These are phyloP conservation scores for Leccinum cinnamomeum DNA, from an alignment of 1,284 basidiomycete genomes.

Conservation along the genomic window DNA sequence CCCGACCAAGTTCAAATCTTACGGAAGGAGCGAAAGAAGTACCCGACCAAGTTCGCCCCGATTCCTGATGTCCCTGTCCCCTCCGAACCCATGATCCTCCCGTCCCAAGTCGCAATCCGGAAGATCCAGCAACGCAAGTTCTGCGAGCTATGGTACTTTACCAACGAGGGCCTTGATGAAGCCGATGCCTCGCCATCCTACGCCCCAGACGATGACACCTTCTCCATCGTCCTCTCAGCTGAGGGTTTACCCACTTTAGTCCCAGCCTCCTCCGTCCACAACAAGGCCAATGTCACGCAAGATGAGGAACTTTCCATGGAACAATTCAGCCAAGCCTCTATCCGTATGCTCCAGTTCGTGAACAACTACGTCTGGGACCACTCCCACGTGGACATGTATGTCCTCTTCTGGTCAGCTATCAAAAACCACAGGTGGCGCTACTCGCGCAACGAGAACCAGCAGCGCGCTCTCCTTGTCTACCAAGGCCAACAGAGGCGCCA, in stretches of 20 bases:
- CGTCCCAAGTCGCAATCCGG: not conserved
- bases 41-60: not conserved
- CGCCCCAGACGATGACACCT: not conserved
- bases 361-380: not conserved
- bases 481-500: not conserved
- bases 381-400: not conserved
- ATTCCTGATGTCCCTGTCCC: not conserved
- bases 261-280: not conserved
- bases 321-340: not conserved
- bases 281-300: not conserved
- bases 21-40: not conserved
- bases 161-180: not conserved
- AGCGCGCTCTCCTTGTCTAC: not conserved
- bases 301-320: not conserved
- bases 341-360: not conserved
- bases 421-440: not conserved
- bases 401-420: not conserved
- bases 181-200: not conserved
- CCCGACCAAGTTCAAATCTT: too few relatives aligned
- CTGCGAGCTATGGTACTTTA: slow-evolving; percentile 1
- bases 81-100: not conserved
- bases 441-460: not conserved
- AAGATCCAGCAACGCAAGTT: not conserved
- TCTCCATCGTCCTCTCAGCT: not conserved
- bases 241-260: not conserved